Base-by-base conservation (phyloP, 2,329 filamentous ascomycete genomes). In the Phaeosphaeriaceae sp. region DNA sequence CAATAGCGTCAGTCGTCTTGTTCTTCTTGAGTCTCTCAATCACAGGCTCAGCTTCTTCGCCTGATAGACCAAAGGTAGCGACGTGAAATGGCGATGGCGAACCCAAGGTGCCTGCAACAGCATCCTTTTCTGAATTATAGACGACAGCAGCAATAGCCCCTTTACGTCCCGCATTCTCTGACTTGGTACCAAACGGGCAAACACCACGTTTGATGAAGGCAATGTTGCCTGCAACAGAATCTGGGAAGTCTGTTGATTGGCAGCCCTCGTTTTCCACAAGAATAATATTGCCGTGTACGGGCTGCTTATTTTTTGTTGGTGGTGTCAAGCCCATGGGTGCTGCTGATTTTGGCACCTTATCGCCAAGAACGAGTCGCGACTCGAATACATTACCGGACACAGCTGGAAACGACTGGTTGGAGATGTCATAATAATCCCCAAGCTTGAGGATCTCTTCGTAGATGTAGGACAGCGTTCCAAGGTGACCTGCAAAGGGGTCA, bases 161-260 rank as follows among this genome's bases (percentile, higher is more conserved):
- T 2, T 88, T 87, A 46, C 78, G 80, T 39, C 86, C 87, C 6
- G 90, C 89, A 16, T 83, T 76, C 47, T 81, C 81, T 0, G 87
- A 87, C 76, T 95, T 94, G 52, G 80, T 77, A 13, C 86, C 88
- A 62, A 94, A 94, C 3, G 84, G 62, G 65, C 90, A 94, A 1
- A 77, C 79, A 47, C 90, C 90, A 47, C 90, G 86, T 41, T 81
- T 79, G 60, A 94, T 81, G 37, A 94, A 79, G 4, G 87, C 89
- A 52, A 95, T 87, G 52, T 84, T 84, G 35, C 85, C 87, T 13
- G 76, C 71, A 9, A 87, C 77, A 0, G 77, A 73, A 4, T 78
- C 66, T 1, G 88, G 83, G 64, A 84, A 92, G 72, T 92, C 88
- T 5, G 63, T 65, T 9, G 52, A 50, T 44, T 68, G 54, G 48